Evolutionary conservation across 2,329 filamentous ascomycete species (phyloP).

Genomic region (Akanthomyces lecanii): DNA sequence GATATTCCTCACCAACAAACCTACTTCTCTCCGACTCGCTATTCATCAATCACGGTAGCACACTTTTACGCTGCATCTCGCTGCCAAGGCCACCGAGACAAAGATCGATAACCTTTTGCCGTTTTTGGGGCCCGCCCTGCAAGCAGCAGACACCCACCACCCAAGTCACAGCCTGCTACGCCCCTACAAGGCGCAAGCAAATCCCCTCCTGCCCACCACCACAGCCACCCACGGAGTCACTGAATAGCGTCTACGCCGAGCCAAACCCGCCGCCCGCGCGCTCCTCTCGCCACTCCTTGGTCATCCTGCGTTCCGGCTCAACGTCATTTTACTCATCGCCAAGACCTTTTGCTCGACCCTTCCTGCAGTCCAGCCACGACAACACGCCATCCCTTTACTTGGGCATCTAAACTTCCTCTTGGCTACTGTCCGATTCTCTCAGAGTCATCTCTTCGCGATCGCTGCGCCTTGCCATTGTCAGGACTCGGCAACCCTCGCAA

Average conservation of each 20-base stretch:
- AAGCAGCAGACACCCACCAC: not conserved
- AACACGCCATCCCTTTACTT: not conserved
- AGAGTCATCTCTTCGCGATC: not conserved
- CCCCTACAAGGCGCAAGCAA: slow-evolving; percentile 5
- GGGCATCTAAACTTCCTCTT: not conserved
- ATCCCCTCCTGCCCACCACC: slow-evolving; percentile 5
- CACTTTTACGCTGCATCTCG: not conserved
- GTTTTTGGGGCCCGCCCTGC: slow-evolving; percentile 5
- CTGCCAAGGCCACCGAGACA: slow-evolving; percentile 11
- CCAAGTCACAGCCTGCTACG: not conserved
- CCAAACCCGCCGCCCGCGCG: not conserved
- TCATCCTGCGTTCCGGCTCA: not conserved
- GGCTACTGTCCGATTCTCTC: not conserved
- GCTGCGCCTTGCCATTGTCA: not conserved
- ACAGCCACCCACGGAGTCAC: slow-evolving; percentile 5
- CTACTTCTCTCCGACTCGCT: not conserved
- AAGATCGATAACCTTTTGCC: slow-evolving; percentile 8
- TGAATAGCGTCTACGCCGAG: not conserved
- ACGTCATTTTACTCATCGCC: slow-evolving; percentile 10
- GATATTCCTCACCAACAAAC: not conserved
- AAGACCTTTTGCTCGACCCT: not conserved
- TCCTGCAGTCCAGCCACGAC: not conserved
- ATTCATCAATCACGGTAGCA: not conserved
- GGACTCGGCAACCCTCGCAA: not conserved
- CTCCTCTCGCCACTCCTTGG: not conserved